phyloP scores from a whole-genome alignment of 78 protist genomes.

The Tieghemostelium lacteum region DNA sequence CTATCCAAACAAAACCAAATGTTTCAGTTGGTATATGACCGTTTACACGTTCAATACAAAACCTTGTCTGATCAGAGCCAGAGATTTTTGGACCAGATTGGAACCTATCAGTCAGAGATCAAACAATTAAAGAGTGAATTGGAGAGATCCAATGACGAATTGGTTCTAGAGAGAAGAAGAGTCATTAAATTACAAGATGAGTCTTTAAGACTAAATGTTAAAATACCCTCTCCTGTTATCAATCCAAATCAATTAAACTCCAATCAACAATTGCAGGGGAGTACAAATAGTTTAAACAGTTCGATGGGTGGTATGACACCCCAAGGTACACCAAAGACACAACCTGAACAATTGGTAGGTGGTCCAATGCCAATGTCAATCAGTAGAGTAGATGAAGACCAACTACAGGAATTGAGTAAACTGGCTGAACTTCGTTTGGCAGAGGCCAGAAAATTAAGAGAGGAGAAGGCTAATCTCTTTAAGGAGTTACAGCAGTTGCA shows the following conservation, averaged over 20 bases:
- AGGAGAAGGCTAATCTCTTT: conserved; percentile 62
- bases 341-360: background rate
- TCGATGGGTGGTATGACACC: background rate
- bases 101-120: conserved; percentile 9
- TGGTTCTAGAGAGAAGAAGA: conserved; percentile 42
- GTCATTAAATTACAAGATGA: conserved; percentile 66
- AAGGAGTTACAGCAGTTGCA: conserved; percentile 68
- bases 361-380: background rate
- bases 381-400: conserved; percentile 40
- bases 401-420: background rate
- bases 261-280: background rate
- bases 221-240: conserved; percentile 45
- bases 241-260: no score
- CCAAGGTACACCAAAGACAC: conserved; percentile 3
- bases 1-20: conserved; percentile 66
- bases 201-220: conserved; percentile 17
- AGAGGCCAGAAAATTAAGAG: conserved; percentile 71
- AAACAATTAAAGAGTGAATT: conserved; percentile 30
- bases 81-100: conserved; percentile 33
- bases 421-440: conserved; percentile 26
- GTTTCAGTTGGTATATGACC: conserved; percentile 48
- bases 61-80: conserved; percentile 28
- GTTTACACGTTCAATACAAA: conserved; percentile 29
- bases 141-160: conserved; percentile 47
- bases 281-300: background rate